Evolutionary conservation across 345 rosid genomes (phyloP).

Genomic region (Euclidium syriacum): DNA sequence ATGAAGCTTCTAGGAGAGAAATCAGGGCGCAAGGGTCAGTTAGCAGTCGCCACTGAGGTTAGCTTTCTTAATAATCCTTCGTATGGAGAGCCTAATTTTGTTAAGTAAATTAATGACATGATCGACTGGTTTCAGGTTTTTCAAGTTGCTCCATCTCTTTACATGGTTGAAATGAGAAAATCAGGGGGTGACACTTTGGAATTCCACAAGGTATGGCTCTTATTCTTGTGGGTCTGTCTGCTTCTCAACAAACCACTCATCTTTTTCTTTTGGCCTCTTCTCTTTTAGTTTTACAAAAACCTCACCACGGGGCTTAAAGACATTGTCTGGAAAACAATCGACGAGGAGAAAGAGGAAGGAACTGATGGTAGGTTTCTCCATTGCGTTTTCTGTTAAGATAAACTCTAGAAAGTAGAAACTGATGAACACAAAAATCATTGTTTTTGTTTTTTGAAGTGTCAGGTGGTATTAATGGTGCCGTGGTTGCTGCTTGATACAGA

Average conservation of each 20-base stretch:
- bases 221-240: background rate
- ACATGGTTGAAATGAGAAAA: conserved; percentile 92
- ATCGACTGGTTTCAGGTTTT: conserved; percentile 60
- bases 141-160: conserved; percentile 97
- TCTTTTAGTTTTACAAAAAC: conserved; percentile 74
- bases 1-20: conserved; percentile 90
- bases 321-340: conserved; percentile 82
- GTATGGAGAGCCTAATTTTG: background rate
- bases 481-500: conserved; percentile 14
- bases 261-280: background rate
- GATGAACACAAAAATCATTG: background rate
- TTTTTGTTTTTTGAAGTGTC: conserved; percentile 17
- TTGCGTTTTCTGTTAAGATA: background rate
- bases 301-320: conserved; percentile 87
- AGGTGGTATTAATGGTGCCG: conserved; percentile 25
- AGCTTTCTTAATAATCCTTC: conserved; percentile 7
- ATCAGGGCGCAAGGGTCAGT: conserved; percentile 98
- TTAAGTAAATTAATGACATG: background rate
- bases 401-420: conserved; percentile 1
- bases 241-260: background rate
- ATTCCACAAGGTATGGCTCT: conserved; percentile 73
- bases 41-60: conserved; percentile 92
- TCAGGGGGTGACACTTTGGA: conserved; percentile 97
- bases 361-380: conserved; percentile 13
- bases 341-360: conserved; percentile 49